phyloP scores from a whole-genome alignment of 305 asterid species.

The Coffea humblotiana region DNA sequence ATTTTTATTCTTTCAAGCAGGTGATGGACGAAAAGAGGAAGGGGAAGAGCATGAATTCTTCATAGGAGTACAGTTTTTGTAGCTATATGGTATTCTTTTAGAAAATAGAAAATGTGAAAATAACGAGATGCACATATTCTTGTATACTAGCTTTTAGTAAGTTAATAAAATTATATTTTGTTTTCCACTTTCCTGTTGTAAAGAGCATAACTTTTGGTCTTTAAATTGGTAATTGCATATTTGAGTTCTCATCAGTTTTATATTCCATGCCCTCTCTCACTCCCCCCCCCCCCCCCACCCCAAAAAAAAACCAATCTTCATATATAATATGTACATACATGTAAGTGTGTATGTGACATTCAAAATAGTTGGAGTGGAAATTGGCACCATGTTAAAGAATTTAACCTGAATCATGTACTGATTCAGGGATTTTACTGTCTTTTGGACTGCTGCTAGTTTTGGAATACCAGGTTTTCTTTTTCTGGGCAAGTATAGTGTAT shows the following conservation, averaged over 20 bases:
- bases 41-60: conserved; percentile 55
- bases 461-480: neutral
- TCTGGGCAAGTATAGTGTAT: neutral
- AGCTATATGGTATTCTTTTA: conserved; percentile 61
- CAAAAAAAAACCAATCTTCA: neutral
- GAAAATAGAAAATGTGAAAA: conserved; percentile 32
- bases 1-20: conserved; percentile 37
- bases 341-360: neutral
- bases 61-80: conserved; percentile 37
- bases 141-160: conserved; percentile 4
- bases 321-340: neutral
- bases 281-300: neutral
- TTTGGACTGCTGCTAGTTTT: neutral
- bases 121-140: conserved; percentile 14
- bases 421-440: neutral
- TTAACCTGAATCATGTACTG: neutral
- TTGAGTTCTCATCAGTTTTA: neutral
- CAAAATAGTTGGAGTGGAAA: neutral
- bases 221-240: neutral
- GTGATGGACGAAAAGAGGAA: conserved; percentile 88
- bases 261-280: neutral
- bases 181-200: conserved; percentile 13
- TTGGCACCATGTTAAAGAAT: neutral
- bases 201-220: neutral
- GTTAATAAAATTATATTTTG: neutral